Percentiles rank a stretch among this genome's conserved stretches.
phyloP scores from a whole-genome alignment of 1,139 yeast species.

The Candida frijolesensis region DNA sequence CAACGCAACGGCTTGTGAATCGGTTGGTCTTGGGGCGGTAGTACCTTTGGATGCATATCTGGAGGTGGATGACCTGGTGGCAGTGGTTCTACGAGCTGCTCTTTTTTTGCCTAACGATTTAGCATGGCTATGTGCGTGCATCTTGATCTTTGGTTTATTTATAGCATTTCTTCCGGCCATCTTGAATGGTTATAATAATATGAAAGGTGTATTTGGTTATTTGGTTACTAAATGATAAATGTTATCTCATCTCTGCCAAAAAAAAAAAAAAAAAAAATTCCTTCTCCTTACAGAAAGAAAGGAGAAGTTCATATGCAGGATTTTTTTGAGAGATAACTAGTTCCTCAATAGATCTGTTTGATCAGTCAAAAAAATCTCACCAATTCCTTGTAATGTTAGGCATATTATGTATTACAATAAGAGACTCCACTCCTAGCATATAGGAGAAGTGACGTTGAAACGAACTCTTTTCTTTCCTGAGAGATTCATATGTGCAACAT shows the following conservation, averaged over 20 bases:
- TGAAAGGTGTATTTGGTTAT: neutral
- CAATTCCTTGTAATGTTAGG: too few species aligned
- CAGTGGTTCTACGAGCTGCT: constrained; percentile 51
- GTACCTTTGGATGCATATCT: constrained; percentile 34
- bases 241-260: constrained; percentile 2
- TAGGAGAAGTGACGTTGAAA: too few species aligned
- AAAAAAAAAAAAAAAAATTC: neutral
- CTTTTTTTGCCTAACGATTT: constrained; percentile 58
- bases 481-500: too few species aligned
- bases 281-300: neutral
- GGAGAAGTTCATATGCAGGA: neutral
- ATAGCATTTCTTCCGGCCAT: constrained; percentile 84
- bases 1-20: constrained; percentile 67
- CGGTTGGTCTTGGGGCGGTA: constrained; percentile 46
- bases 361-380: too few species aligned
- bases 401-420: too few species aligned
- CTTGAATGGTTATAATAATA: constrained; percentile 1
- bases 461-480: too few species aligned
- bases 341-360: neutral
- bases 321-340: too few species aligned
- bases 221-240: neutral
- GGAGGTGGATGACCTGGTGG: constrained; percentile 50
- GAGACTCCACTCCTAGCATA: too few species aligned
- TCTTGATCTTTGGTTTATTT: constrained; percentile 74
- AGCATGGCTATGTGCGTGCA: constrained; percentile 56